These are phyloP conservation scores for Gastrolobium villosum DNA, from an alignment of 306 rosid genomes.

Conservation along the genomic window DNA sequence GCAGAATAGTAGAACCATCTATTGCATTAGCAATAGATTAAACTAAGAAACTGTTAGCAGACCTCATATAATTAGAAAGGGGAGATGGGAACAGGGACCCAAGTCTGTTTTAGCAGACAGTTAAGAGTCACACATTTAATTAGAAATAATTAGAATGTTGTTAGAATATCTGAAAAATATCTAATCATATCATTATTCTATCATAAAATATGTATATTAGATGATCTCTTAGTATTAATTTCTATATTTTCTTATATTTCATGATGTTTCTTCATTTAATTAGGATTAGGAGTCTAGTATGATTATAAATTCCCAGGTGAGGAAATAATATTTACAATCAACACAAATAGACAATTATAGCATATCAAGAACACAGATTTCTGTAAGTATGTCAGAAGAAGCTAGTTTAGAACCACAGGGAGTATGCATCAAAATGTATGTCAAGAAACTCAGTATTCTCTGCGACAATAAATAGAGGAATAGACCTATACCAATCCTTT, in stretches of 20 bases:
- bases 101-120: no score
- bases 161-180: no score
- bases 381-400: not conserved
- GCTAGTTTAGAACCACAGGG: constrained; percentile 7
- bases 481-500: not conserved
- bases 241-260: no score
- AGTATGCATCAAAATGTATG: constrained; percentile 10
- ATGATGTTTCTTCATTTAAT: no score
- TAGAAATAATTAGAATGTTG: no score
- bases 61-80: no score
- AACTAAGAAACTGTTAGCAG: not conserved
- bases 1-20: constrained; percentile 22
- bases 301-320: not conserved
- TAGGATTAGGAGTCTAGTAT: no score
- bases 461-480: not conserved
- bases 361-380: not conserved
- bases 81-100: no score
- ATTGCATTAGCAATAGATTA: constrained; percentile 9
- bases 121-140: no score
- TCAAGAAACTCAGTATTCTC: constrained; percentile 18
- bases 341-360: constrained; percentile 1
- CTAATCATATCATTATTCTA: no score
- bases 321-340: constrained; percentile 26
- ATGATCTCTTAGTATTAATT: no score
- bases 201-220: no score